Evolutionary conservation across 495 filamentous ascomycete genomes (phyloP), one percentile per base, ranked within the genome.

Genomic region (Cercophora scortea): DNA sequence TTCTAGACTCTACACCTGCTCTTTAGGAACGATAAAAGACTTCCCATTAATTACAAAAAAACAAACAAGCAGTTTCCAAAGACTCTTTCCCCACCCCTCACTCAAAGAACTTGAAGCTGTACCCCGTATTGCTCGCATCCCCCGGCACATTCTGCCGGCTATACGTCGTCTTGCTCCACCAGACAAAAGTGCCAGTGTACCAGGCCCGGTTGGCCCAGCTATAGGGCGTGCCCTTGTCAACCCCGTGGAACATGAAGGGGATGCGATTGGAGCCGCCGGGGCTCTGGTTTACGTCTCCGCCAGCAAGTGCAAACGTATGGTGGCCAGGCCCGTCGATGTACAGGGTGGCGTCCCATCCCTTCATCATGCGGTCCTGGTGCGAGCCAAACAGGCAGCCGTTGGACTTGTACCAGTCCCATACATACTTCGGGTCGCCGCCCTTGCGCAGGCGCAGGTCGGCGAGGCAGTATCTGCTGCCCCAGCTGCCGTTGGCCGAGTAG

Each of bases 331-430:
- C 52, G 47, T 55, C 18, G 10, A 55, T 16, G 8, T n/a, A 32
- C 46, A 49, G 45, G 8, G 52, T 55, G 10, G 32, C 46, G n/a
- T 55, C 52, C 52, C 52, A 55, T 12, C 52, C 52, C 34, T 44
- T 36, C 52, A 55, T 55, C 52, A 55, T 49, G 38, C 47, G 19
- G 9, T 55, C 52, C 46, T 50, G 35, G 17, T 50, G 46, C 25
- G 46, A 49, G 15, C 52, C 52, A 41, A 55, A 55, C 17, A 55
- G 18, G 34, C 52, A 55, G 8, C 52, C 52, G 34, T 55, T 55
- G 5, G 46, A 49, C 46, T 55, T 55, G 42, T 55, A 55, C 52
- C 52, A 55, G 39, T 55, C 52, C 52, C 52, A 55, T 10, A 55
- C 52, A 32, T 55, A 3, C n/a, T 15, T 45, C 46, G 52, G 47